Base-by-base conservation (phyloP, 2,329 filamentous ascomycete species). In the Westerdykella sp. region DNA sequence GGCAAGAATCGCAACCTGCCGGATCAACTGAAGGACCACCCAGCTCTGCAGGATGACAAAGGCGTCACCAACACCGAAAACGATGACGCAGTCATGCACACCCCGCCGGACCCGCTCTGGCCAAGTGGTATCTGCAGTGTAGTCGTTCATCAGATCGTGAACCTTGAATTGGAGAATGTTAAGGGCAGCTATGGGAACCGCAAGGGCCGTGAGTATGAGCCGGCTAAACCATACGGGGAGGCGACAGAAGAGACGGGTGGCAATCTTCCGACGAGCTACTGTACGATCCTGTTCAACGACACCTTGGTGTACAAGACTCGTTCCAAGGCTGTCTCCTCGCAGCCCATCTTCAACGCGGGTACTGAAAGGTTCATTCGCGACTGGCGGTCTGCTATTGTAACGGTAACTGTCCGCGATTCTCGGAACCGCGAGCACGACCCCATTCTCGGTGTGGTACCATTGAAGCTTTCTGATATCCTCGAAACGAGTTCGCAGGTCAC, bases 301-400 rank as follows among this genome's bases (percentile, higher is more conserved):
- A 82, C 94, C 56, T 69, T 95, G 54, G 75, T 89, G 14, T 97
- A 96, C 73, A 89, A 91, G 60, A 97, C 91, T n/a, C 81, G 93
- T 59, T 81, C 87, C 30, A 97, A 98, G 73, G 90, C 90, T 4
- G 85, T 95, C 6, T 94, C 86, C 30, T 94, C 87, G 41, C 90
- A 94, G 64, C 93, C 93, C 1, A 96, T 97, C 51, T 97, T 95
- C 76, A 96, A 97, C 56, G 90, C 93, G 3, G 91, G 91, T 46
- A 96, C 90, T 0, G 93, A 98, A 62, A 80, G 85, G 11, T 97
- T 97, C 56, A 73, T 97, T 23, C 84, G 91, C 16, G 91, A 98
- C 61, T 98, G 93, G 93, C 79, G 88, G 50, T 93, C 87, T 14
- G 78, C 80, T 37, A 85, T 96, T 44, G 77, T 95, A 42, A 96